Base-by-base conservation (phyloP, 2,329 filamentous ascomycete genomes). In the Zymoseptoria pseudotritici region DNA sequence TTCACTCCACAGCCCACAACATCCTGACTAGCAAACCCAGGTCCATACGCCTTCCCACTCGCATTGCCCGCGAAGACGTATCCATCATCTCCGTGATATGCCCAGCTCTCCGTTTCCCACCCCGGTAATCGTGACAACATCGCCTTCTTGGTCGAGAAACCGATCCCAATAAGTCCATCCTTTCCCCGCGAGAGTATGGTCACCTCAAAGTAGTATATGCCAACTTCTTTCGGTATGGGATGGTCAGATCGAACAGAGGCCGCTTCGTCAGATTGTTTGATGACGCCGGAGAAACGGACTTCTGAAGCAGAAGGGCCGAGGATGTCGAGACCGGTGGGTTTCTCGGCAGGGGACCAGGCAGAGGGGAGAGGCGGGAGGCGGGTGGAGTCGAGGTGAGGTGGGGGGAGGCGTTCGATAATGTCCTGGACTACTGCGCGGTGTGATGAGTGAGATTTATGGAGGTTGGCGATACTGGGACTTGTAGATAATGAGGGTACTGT, bases 141-240 rank as follows among this genome's bases (percentile, higher is more conserved):
- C 13, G 83, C 83, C 69, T 84, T 85, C 29, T 75, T 75, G 19
- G 79, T 81, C 0, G 82, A 84, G 70, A 87, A 86, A 5, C 85
- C 85, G 58, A 87, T 78, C 13, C 82, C 84, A 63, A 82, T 79
- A 66, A 78, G 70, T 49, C 78, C 68, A 67, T 89, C 87, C 70
- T 87, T 86, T 56, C 83, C 83, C 69, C 86, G 85, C 7, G 84
- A 83, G 55, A 86, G 73, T 54, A 90, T 82, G 8, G 83, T 83
- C 36, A 86, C 80, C 69, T 99, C 94, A 71, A 86, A 99, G 73
- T 99, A 99, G 74, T 96, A 99, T 61, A 99, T 87, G 1, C 94
- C 94, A 66, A 90, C 94, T 70, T 96, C 88, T 42, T 86, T 82
- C 3, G 94, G 91, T 85, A 97, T 97, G 54, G 86, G 84, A 72